Percentiles rank a stretch among this genome's conserved stretches.
These are phyloP conservation scores for Phytophthora meadii DNA, from an alignment of 352 stramenopile genomes.

Conservation along the genomic window DNA sequence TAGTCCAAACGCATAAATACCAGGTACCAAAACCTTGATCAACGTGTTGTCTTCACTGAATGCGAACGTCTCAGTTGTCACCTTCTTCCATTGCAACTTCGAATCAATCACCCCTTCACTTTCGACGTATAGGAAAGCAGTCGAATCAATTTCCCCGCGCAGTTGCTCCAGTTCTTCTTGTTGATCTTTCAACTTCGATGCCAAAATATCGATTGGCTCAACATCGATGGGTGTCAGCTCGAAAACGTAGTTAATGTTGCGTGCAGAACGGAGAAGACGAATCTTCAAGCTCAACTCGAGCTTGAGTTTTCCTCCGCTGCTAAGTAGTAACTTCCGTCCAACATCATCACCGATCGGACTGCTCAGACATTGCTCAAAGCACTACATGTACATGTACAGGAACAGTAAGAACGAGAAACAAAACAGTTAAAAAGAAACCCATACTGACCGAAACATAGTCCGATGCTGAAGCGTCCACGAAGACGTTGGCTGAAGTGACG, in stretches of 20 bases:
- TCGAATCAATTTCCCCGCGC: neutral
- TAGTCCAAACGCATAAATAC: neutral
- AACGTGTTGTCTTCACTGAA: neutral
- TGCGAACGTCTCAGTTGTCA: neutral
- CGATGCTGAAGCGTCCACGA: neutral
- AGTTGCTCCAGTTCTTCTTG: conserved; percentile 14
- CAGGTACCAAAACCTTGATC: neutral
- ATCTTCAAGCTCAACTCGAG: conserved; percentile 24
- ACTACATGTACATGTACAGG: neutral
- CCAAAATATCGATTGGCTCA: conserved; percentile 18
- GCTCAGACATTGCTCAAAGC: neutral
- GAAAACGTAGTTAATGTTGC: conserved; percentile 16
- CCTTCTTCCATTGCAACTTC: neutral
- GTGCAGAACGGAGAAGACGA: conserved; percentile 10
- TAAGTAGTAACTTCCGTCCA: conserved; percentile 1
- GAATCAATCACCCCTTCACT: neutral
- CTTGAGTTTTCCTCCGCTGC: conserved; percentile 2
- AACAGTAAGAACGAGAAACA: neutral
- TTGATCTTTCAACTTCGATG: conserved; percentile 28
- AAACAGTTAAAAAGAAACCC: neutral
- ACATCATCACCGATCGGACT: neutral
- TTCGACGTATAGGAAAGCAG: neutral
- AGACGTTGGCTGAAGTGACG: neutral
- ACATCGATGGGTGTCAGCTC: conserved; percentile 9
- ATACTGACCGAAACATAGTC: conserved; percentile 5